phyloP scores from a whole-genome alignment of 2,329 filamentous ascomycete species.

The Trichophyton rubrum region DNA sequence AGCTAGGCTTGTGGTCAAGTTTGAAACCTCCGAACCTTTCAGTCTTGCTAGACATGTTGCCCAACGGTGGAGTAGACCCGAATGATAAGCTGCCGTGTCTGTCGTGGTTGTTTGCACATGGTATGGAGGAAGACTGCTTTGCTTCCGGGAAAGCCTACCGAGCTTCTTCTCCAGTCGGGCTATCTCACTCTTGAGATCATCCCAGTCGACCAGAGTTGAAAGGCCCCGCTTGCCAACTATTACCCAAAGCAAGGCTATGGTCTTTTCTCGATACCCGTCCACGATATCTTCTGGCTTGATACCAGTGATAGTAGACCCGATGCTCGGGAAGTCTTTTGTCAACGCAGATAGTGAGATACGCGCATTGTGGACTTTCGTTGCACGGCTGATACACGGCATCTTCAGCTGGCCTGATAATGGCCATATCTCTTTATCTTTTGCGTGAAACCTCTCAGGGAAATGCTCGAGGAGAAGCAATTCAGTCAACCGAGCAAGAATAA shows the following conservation, averaged over 20 bases:
- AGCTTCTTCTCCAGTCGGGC: neutral
- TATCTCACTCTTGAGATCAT: conserved; percentile 42
- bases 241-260: conserved; percentile 47
- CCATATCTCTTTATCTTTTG: conserved; percentile 26
- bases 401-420: conserved; percentile 47
- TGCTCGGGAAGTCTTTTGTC: conserved; percentile 27
- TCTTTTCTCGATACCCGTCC: conserved; percentile 53
- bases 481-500: conserved; percentile 46
- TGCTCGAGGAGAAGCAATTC: conserved; percentile 43
- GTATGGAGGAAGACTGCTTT: conserved; percentile 13
- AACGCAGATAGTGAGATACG: conserved; percentile 46
- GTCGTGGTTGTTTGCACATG: conserved; percentile 18
- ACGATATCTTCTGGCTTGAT: conserved; percentile 48
- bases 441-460: conserved; percentile 21
- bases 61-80: conserved; percentile 44
- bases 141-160: conserved; percentile 8
- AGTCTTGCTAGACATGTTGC: conserved; percentile 39
- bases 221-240: conserved; percentile 47
- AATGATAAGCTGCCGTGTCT: conserved; percentile 20
- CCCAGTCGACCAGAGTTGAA: conserved; percentile 42
- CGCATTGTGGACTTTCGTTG: conserved; percentile 48
- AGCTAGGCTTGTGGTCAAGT: conserved; percentile 47
- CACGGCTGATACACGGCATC: conserved; percentile 42
- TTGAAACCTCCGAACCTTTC: conserved; percentile 36
- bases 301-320: conserved; percentile 30